Evolutionary conservation across 2,329 filamentous ascomycete genomes (phyloP).

Genomic region (Cadophora sp.): DNA sequence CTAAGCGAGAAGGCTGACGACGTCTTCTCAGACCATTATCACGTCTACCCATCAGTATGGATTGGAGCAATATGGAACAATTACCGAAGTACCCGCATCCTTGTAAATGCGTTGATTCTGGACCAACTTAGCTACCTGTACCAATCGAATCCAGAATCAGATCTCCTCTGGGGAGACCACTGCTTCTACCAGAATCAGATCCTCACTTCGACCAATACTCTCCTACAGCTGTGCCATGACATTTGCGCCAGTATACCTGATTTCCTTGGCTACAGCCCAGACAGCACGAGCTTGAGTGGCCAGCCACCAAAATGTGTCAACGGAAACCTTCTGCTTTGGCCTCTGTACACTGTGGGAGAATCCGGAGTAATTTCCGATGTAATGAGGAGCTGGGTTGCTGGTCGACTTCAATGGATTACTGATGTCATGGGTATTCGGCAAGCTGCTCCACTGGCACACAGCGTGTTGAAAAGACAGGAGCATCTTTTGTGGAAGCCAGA

Average conservation of each 20-base stretch:
- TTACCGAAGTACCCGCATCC: constrained; percentile 36
- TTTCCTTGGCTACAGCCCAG: constrained; percentile 30
- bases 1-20: constrained; percentile 27
- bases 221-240: constrained; percentile 36
- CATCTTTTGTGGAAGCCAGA: constrained; percentile 18
- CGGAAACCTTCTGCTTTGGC: constrained; percentile 40
- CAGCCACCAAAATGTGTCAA: constrained; percentile 30
- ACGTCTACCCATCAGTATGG: constrained; percentile 37
- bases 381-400: constrained; percentile 38
- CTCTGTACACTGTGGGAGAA: constrained; percentile 36
- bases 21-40: constrained; percentile 40
- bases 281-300: background rate
- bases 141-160: constrained; percentile 16
- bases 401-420: constrained; percentile 35
- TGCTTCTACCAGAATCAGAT: constrained; percentile 31
- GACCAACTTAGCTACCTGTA: constrained; percentile 34
- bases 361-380: constrained; percentile 34
- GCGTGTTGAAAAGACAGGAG: constrained; percentile 23
- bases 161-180: constrained; percentile 16
- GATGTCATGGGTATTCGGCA: constrained; percentile 39
- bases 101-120: constrained; percentile 39
- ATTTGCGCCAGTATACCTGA: constrained; percentile 40
- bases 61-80: constrained; percentile 41
- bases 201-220: constrained; percentile 24
- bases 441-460: constrained; percentile 34